phyloP scores from a whole-genome alignment of 1,139 yeast genomes.

The Waltiozyma sp. region DNA sequence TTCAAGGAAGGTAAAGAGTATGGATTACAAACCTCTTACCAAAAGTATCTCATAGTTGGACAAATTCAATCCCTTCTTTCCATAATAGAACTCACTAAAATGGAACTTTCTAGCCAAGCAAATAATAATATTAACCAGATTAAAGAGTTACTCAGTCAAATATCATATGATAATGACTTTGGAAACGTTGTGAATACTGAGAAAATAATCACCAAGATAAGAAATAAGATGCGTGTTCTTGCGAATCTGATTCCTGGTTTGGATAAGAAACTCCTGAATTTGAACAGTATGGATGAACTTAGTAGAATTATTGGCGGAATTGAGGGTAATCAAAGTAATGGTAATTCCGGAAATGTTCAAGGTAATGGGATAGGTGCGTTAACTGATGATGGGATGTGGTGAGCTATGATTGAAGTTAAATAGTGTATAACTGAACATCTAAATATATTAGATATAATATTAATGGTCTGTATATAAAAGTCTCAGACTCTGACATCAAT shows the following conservation, averaged over 20 bases:
- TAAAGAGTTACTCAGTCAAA: conserved; percentile 11
- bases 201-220: conserved; percentile 30
- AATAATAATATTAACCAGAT: conserved; percentile 9
- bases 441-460: too few relatives aligned
- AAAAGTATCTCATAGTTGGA: conserved; percentile 54
- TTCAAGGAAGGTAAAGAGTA: conserved; percentile 61
- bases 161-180: conserved; percentile 31
- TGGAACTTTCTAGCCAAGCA: conserved; percentile 7
- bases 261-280: conserved; percentile 8
- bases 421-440: too few relatives aligned
- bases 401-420: too few relatives aligned
- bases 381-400: conserved; percentile 19
- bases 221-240: conserved; percentile 43
- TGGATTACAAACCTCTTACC: conserved; percentile 74
- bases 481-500: too few relatives aligned
- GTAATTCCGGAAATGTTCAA: not conserved
- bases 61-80: conserved; percentile 45
- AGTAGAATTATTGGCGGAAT: conserved; percentile 8
- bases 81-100: conserved; percentile 9
- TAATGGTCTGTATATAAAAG: too few relatives aligned
- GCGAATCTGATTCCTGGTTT: conserved; percentile 19
- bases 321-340: conserved; percentile 8
- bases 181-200: conserved; percentile 39
- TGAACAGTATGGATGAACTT: conserved; percentile 10
- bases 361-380: conserved; percentile 10